phyloP scores from a whole-genome alignment of 176 grass and related monocot genomes.

The Carex kokanica region DNA sequence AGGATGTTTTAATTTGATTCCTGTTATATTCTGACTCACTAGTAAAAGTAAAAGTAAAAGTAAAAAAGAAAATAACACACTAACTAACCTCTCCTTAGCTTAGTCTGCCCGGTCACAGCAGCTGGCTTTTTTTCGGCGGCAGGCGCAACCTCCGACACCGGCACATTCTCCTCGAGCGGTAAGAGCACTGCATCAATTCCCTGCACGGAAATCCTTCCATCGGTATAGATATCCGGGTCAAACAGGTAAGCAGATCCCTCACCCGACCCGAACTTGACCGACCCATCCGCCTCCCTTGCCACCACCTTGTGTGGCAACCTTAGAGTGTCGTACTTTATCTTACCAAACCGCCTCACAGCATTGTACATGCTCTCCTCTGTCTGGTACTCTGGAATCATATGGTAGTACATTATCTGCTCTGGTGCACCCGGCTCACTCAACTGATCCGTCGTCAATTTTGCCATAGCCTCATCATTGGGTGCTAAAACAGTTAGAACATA shows the following conservation, averaged over 20 bases:
- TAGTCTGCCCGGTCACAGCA: slow-evolving; percentile 36
- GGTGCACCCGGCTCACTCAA: slow-evolving; percentile 85
- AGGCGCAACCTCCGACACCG: slow-evolving; percentile 4
- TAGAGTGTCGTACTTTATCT: slow-evolving; percentile 82
- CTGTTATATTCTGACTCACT: no score
- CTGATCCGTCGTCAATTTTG: slow-evolving; percentile 69
- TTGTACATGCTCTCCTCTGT: slow-evolving; percentile 99
- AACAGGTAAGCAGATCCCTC: slow-evolving; percentile 89
- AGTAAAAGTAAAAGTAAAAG: neutral
- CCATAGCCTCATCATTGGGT: slow-evolving; percentile 93
- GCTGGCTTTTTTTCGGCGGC: slow-evolving; percentile 43
- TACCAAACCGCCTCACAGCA: slow-evolving; percentile 82
- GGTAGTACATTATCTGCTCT: slow-evolving; percentile 96
- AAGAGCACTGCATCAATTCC: slow-evolving; percentile 96
- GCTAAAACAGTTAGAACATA: slow-evolving; percentile 91
- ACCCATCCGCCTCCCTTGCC: slow-evolving; percentile 85
- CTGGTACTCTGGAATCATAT: slow-evolving; percentile 96
- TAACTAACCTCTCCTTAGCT: slow-evolving; percentile 70
- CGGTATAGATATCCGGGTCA: slow-evolving; percentile 96
- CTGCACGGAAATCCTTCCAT: slow-evolving; percentile 90
- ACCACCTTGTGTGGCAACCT: slow-evolving; percentile 87
- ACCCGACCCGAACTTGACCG: slow-evolving; percentile 85
- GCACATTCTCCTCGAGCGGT: slow-evolving; percentile 36
- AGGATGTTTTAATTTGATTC: no score
- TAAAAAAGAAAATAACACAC: slow-evolving; percentile 11